Conservation (phyloP, 495 filamentous ascomycete species). For the Sabuloglossum arenarium region DNA sequence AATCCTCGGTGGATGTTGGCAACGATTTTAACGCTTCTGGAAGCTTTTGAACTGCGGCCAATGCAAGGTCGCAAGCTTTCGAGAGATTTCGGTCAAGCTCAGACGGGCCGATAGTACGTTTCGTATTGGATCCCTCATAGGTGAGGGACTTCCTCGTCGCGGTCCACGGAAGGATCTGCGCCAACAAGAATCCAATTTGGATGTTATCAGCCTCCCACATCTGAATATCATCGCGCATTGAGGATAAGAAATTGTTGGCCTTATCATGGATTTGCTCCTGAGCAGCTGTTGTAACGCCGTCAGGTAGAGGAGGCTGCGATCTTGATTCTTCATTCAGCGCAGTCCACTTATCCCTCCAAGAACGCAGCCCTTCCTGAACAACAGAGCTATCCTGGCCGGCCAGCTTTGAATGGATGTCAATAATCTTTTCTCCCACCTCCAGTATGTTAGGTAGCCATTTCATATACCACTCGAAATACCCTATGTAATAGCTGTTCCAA, state of each 20-base stretch:
- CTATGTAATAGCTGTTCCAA: neutral
- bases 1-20: constrained; percentile 33
- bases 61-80: constrained; percentile 37
- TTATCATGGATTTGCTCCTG: constrained; percentile 6
- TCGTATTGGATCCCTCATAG: neutral
- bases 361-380: constrained; percentile 22
- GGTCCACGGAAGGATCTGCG: constrained; percentile 33
- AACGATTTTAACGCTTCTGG: constrained; percentile 24
- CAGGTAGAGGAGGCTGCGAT: constrained; percentile 31
- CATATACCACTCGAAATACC: neutral
- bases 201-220: constrained; percentile 25
- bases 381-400: constrained; percentile 25
- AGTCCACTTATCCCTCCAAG: constrained; percentile 27
- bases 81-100: constrained; percentile 34
- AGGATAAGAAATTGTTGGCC: constrained; percentile 16
- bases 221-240: constrained; percentile 16
- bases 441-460: constrained; percentile 30
- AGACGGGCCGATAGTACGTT: constrained; percentile 11
- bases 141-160: neutral
- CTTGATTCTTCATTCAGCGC: constrained; percentile 20
- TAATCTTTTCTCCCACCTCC: constrained; percentile 19
- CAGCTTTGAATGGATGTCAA: constrained; percentile 40
- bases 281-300: constrained; percentile 9
- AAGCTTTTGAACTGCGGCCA: constrained; percentile 54
- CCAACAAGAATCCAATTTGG: constrained; percentile 38